Evolutionary conservation across 2,329 filamentous ascomycete genomes (phyloP), one percentile per base, ranked within the genome.

Genomic region (Hymenoscyphus linearis): DNA sequence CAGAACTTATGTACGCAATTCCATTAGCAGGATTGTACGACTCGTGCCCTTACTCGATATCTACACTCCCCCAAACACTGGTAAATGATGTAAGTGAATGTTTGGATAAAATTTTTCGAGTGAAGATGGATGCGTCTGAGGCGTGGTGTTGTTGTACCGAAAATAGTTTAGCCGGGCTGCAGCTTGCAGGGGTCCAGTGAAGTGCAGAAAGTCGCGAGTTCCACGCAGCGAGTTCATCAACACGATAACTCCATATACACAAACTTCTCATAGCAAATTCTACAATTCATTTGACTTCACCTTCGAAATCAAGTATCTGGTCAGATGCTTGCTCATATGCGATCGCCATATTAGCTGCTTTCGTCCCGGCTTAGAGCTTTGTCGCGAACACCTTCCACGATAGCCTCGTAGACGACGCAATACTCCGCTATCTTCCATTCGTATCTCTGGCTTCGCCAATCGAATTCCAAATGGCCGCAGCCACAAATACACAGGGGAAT

Each of bases 401-500:
- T 26, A 50, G 44, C 26, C 58, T 35, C 31, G 52, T 18, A 54
- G 31, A 13, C 25, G 27, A 52, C 27, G 37, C 36, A 50, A 22
- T 12, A 50, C 22, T 25, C 31, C 44, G 52, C 6, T 57, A 25
- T 22, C n/a, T n/a, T n/a, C n/a, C 26, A 52, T 22, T 52, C 50
- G 60, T 52, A 36, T 55, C 52, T 58, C 14, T 47, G 25, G 25
- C 16, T 37, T n/a, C 18, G 52, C 18, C 18, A 26, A 40, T 2
- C 22, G n/a, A 13, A 31, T 59, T 52, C 52, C 54, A 54, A 52
- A 70, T 73, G 70, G 66, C 70, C 36, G 56, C 69, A 40, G 59
- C 59, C 31, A 65, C 56, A 31, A 69, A 69, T 55, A 67, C 66
- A n/a, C 64, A 67, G 55, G 26, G 55, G 2, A 69, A 71, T 66